Evolutionary conservation across 306 rosid genomes (phyloP).

Genomic region (Prunus dulcis): DNA sequence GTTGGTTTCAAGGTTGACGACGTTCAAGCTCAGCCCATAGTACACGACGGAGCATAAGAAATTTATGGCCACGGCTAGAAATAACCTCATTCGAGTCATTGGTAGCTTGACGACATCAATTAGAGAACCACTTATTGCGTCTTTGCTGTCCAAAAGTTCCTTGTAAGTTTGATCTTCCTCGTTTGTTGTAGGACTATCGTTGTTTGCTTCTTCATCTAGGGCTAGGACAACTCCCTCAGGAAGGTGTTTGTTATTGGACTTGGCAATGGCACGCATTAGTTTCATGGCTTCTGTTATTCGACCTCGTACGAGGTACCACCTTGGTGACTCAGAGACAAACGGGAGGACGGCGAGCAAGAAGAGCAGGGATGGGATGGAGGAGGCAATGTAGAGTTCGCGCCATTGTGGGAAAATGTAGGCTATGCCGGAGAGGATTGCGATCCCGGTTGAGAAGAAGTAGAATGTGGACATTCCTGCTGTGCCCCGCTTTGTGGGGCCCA

Average conservation of each 20-base stretch:
- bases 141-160: slow-evolving; percentile 17
- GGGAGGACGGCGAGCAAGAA: slow-evolving; percentile 57
- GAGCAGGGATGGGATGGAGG: slow-evolving; percentile 73
- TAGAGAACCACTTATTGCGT: slow-evolving; percentile 48
- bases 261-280: slow-evolving; percentile 65
- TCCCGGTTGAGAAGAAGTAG: slow-evolving; percentile 87
- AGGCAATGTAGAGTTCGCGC: slow-evolving; percentile 67
- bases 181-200: background rate
- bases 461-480: slow-evolving; percentile 80
- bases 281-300: slow-evolving; percentile 51
- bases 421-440: slow-evolving; percentile 57
- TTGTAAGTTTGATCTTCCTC: slow-evolving; percentile 2
- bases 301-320: slow-evolving; percentile 89
- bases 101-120: slow-evolving; percentile 62
- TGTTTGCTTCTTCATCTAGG: slow-evolving; percentile 53
- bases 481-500: slow-evolving; percentile 75
- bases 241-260: slow-evolving; percentile 48
- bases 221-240: slow-evolving; percentile 46
- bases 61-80: slow-evolving; percentile 56
- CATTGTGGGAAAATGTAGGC: slow-evolving; percentile 65
- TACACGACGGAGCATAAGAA: slow-evolving; percentile 70
- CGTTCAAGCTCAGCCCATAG: slow-evolving; percentile 80
- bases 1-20: slow-evolving; percentile 60
- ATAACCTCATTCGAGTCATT: slow-evolving; percentile 50
- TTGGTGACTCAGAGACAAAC: slow-evolving; percentile 79